Evolutionary conservation across 352 stramenopile species (phyloP), one percentile per base, ranked within the genome.

Genomic region (Pythium rishiriense): DNA sequence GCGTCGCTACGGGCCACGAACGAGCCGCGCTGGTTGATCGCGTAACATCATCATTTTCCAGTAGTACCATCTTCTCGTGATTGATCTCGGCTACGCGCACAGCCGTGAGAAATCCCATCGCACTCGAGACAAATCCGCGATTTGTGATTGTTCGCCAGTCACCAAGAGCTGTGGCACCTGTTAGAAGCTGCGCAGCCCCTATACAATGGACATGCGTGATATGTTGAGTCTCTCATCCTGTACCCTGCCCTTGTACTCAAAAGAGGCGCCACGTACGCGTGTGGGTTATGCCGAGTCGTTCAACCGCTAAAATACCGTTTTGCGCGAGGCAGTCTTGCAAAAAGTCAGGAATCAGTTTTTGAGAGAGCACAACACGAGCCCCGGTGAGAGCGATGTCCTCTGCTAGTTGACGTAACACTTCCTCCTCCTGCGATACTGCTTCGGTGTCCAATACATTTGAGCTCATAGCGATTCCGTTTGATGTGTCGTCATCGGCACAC

Each of bases 251-350:
- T n/a, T n/a, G n/a, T n/a, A n/a, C n/a, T n/a, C n/a, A n/a, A n/a
- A n/a, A n/a, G n/a, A n/a, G n/a, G n/a, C n/a, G 47, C 24, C 26
- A 73, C 80, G 26, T 76, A 88, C 81, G 75, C 43, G 85, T 88
- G 57, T 87, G 68, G 11, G 57, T 71, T 24, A 72, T 72, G 4
- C 75, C 81, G 5, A 90, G 58, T 29, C 77, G 70, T 26, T 87
- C 74, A 45, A 90, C 72, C 11, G 70, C 64, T 29, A 87, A 73
- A 31, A 90, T 74, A 11, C 66, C 68, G 33, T 79, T 78, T 24
- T 53, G 26, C 15, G 50, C 29, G 31, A 88, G 48, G 47, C 74
- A 79, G 14, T 58, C 52, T 65, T 87, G 73, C 43, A 90, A 46
- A 29, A 78, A 82, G 26, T 47, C 64, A 0, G 81, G 76, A 14